Evolutionary conservation across 2,329 filamentous ascomycete species (phyloP).

Genomic region (Didymella pinodella): DNA sequence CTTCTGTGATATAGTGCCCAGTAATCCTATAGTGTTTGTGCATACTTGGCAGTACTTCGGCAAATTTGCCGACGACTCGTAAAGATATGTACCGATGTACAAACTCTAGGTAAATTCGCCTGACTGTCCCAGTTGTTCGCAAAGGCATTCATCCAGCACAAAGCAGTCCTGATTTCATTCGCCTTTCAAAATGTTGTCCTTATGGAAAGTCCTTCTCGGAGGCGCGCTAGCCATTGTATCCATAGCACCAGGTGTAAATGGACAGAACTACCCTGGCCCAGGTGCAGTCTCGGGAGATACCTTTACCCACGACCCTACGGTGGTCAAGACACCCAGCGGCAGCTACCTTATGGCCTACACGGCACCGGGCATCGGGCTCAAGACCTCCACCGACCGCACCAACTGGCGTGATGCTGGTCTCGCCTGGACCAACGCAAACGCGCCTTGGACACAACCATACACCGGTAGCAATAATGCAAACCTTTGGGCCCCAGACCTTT

Average conservation of each 20-base stretch:
- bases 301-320: slow-evolving; percentile 16
- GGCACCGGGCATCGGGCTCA: slow-evolving; percentile 14
- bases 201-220: slow-evolving; percentile 13
- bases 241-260: slow-evolving; percentile 10
- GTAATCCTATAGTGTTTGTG: neutral
- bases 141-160: neutral
- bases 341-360: slow-evolving; percentile 18
- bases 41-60: neutral
- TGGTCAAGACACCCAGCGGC: slow-evolving; percentile 17
- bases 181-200: slow-evolving; percentile 7
- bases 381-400: slow-evolving; percentile 23
- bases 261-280: slow-evolving; percentile 13
- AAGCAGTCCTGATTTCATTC: neutral
- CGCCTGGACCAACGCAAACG: slow-evolving; percentile 17
- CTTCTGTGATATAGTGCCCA: neutral
- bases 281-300: slow-evolving; percentile 12
- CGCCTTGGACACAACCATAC: slow-evolving; percentile 9
- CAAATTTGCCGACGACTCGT: slow-evolving; percentile 1
- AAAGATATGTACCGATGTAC: neutral
- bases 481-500: slow-evolving; percentile 21
- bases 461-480: slow-evolving; percentile 10
- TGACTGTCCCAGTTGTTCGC: neutral
- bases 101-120: neutral
- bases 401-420: slow-evolving; percentile 19
- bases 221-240: slow-evolving; percentile 10